phyloP scores from a whole-genome alignment of 78 protist genomes.

The Guillardia theta region DNA sequence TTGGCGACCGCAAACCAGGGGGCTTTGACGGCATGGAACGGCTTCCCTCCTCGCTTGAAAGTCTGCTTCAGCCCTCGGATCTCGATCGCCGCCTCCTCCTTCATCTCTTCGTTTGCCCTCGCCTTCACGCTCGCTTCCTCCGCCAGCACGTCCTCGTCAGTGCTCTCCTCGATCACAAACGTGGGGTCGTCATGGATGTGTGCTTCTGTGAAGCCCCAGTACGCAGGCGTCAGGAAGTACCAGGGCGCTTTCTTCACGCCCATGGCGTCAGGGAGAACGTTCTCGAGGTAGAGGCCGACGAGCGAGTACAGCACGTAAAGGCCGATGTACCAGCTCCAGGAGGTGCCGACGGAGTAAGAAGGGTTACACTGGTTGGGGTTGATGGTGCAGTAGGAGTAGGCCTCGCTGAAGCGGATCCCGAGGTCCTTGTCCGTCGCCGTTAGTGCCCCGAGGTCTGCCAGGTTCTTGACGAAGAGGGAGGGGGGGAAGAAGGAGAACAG shows the following conservation, averaged over 20 bases:
- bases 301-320: not conserved
- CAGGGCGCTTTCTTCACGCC: not conserved
- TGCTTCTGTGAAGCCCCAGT: slow-evolving; percentile 16
- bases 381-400: not conserved
- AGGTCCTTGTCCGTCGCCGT: not conserved
- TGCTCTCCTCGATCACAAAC: not conserved
- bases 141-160: slow-evolving; percentile 12
- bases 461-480: not conserved
- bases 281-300: not conserved
- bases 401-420: not conserved
- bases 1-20: not conserved
- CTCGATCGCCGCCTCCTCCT: not conserved
- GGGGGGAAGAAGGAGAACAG: not conserved
- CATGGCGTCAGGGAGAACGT: slow-evolving; percentile 6
- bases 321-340: not conserved
- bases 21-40: slow-evolving; percentile 35
- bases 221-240: slow-evolving; percentile 4
- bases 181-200: not conserved
- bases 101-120: not conserved
- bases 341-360: not conserved
- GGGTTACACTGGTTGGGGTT: not conserved
- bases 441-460: not conserved
- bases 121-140: not conserved
- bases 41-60: not conserved
- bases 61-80: not conserved